phyloP scores from a whole-genome alignment of 192 early-diverging fungal genomes.

The Rhizophlyctis rosea region DNA sequence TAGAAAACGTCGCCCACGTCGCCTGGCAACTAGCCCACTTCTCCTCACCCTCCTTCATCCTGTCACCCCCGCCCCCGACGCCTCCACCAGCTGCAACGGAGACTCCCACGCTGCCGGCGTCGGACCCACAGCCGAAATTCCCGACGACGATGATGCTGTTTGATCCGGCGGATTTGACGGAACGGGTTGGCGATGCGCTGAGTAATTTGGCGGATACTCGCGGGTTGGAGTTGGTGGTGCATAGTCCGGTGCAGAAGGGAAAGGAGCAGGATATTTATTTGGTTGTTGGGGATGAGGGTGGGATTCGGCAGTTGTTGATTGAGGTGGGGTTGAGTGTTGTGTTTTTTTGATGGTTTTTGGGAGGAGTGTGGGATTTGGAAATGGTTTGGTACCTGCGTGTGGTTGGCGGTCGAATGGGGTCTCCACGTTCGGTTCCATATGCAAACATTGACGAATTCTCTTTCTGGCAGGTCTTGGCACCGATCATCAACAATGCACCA shows the following conservation, averaged over 20 bases:
- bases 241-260: slow-evolving; percentile 18
- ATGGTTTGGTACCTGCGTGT: too few species aligned
- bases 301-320: slow-evolving; percentile 16
- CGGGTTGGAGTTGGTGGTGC: slow-evolving; percentile 24
- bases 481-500: slow-evolving; percentile 16
- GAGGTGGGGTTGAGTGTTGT: slow-evolving; percentile 4
- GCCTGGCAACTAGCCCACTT: slow-evolving; percentile 29
- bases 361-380: not conserved
- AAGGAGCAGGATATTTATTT: slow-evolving; percentile 21
- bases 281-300: slow-evolving; percentile 28
- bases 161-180: slow-evolving; percentile 26
- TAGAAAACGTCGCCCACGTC: slow-evolving; percentile 28
- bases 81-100: not conserved
- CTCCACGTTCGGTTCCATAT: too few species aligned
- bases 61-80: not conserved
- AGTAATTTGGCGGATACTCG: slow-evolving; percentile 21
- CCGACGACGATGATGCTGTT: slow-evolving; percentile 8
- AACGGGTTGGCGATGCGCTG: slow-evolving; percentile 25
- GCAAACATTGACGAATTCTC: not conserved
- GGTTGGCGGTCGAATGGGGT: too few species aligned
- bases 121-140: not conserved
- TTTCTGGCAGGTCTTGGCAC: slow-evolving; percentile 9
- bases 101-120: not conserved
- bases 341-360: not conserved
- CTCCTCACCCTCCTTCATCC: slow-evolving; percentile 2